Base-by-base conservation (phyloP, 2,329 filamentous ascomycete species). In the Curvularia verruculosa region DNA sequence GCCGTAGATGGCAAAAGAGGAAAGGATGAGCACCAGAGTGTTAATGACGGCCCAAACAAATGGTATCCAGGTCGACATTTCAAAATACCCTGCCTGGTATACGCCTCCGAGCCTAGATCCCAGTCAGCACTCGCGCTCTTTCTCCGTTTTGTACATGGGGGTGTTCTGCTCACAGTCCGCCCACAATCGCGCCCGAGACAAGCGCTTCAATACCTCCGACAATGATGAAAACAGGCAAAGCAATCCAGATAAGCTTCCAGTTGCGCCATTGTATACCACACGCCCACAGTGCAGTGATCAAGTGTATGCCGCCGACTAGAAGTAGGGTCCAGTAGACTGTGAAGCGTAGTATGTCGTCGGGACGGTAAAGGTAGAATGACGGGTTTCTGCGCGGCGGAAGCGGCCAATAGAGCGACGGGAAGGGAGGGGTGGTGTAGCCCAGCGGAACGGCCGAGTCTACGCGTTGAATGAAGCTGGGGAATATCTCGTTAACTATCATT, bases 11-110 rank as follows among this genome's bases (percentile, higher is more conserved):
- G 92, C 91, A 75, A 96, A 96, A 3, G 91, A 95, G 5, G 92
- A 95, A 60, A 96, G 81, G 48, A 96, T 87, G 44, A 97, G 80
- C 28, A 96, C 84, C 45, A 96, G 76, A 9, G 94, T 87, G 74
- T 92, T 96, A 75, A 94, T 89, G 71, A 91, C 84, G 1, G 87
- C 91, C 93, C 93, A 96, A 21, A 93, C 84, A 70, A 95, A 89
- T 0, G 93, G 93, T 49, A 96, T 90, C 92, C 92, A 96, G 0
- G 93, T 96, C 44, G 92, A 94, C 92, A 96, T 95, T 68, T 87
- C 83, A 73, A 94, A 96, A 76, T 89, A 91, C 41, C 92, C 93
- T 2, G 89, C 85, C 66, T 87, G 85, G 72, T 96, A 96, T 34
- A 94, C 85, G 8, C 89, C 90, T 12, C 90, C 91, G 19, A 96